Conservation (phyloP, 345 rosid genomes). For the Lepidium didymum region DNA sequence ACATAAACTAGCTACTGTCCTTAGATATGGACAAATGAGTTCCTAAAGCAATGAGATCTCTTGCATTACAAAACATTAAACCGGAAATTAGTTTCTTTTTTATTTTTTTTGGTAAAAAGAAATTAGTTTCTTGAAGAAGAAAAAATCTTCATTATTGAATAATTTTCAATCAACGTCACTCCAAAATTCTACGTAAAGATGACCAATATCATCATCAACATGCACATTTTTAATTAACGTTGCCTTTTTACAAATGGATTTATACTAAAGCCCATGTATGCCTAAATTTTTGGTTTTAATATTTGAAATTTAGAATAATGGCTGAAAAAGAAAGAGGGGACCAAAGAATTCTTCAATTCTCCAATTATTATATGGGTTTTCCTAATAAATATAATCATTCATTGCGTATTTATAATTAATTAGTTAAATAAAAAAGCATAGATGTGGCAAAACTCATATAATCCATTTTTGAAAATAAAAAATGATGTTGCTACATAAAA, state of each 20-base stretch:
- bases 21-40: too few relatives aligned
- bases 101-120: too few relatives aligned
- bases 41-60: not conserved
- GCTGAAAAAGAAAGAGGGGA: not conserved
- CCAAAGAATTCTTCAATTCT: not conserved
- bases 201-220: conserved; percentile 5
- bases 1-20: too few relatives aligned
- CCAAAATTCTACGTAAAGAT: not conserved
- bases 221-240: not conserved
- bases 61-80: not conserved
- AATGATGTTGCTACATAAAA: not conserved
- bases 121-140: not conserved
- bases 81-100: too few relatives aligned
- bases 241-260: conserved; percentile 5
- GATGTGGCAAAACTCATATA: not conserved
- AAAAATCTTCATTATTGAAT: not conserved
- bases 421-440: too few relatives aligned
- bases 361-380: not conserved
- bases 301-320: not conserved
- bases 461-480: not conserved
- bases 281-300: conserved; percentile 1
- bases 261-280: conserved; percentile 11
- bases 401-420: not conserved
- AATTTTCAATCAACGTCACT: not conserved
- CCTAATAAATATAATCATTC: not conserved